Conservation (phyloP, 2,329 filamentous ascomycete species). For the Monosporascus sp. region DNA sequence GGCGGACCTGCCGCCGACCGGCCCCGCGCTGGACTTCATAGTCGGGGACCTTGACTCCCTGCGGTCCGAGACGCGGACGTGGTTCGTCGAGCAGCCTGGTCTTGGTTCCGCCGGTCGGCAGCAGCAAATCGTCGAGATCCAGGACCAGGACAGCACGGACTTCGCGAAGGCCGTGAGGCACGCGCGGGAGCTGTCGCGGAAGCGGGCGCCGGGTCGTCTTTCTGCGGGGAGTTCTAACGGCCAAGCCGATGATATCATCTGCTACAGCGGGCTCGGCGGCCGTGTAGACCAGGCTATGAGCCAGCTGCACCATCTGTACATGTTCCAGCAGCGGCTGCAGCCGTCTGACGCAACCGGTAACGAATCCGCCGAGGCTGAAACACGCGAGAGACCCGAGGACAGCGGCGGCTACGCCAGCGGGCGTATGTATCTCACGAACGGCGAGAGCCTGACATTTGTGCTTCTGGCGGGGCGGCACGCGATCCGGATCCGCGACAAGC, state of each 20-base stretch:
- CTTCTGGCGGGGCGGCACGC: constrained; percentile 63
- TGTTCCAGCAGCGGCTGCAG: constrained; percentile 46
- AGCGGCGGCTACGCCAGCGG: constrained; percentile 42
- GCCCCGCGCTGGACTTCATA: constrained; percentile 61
- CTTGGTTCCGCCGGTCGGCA: constrained; percentile 24
- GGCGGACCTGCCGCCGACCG: constrained; percentile 3
- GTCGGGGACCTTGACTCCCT: constrained; percentile 92
- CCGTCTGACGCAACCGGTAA: background rate
- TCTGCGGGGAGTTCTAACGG: background rate
- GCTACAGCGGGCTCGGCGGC: constrained; percentile 79
- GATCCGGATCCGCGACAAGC: constrained; percentile 55
- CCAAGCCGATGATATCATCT: constrained; percentile 55
- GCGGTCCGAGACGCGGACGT: constrained; percentile 51
- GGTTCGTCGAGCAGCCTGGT: constrained; percentile 54
- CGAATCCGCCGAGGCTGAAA: background rate
- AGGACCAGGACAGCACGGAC: constrained; percentile 86
- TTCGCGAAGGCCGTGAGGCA: constrained; percentile 72
- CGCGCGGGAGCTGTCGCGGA: constrained; percentile 6
- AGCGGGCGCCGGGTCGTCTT: background rate
- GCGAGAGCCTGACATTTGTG: constrained; percentile 76
- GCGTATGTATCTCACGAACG: constrained; percentile 72
- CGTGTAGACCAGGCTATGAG: constrained; percentile 90
- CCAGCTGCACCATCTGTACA: constrained; percentile 78
- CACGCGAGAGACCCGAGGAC: constrained; percentile 7
- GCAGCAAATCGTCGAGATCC: constrained; percentile 65